Evolutionary conservation across 169 alveolate species (phyloP), one percentile per base, ranked within the genome.

Genomic region (Plasmodium knowlesi): DNA sequence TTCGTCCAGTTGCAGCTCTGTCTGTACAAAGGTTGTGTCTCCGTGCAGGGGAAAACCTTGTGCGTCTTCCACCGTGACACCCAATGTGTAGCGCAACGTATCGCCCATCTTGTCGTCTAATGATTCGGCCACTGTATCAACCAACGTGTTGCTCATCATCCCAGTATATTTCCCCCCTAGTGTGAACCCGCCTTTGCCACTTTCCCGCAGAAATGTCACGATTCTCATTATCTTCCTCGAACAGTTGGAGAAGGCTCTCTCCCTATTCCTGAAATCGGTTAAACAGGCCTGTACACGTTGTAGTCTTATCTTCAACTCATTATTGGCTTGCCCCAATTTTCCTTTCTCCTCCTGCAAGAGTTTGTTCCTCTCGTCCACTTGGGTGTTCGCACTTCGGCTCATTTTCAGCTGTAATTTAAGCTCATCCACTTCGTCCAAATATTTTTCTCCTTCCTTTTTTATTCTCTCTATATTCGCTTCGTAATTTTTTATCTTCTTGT

Each of bases 1-100:
- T 22, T 41, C 82, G 12, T 86, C 93, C 10, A 86, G 70, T 12
- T 86, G 61, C 70, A 74, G 43, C 70, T 86, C 93, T 10, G 78
- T 43, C 43, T 86, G 70, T 0, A 70, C 37, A 53, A 25, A 53
- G 32, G 81, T 50, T 0, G 78, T 50, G 16, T 74, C 57, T 28
- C 61, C 25, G 14, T 9, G 61, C n/a, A 73, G 25, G 82, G 78
- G 85, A 3, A 9, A 3, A n/a, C 74, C 74, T 12, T 61, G 9
- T 22, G 37, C 14, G 14, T 25, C 76, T 2, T 67, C 76, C 76
- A 67, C 76, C 5, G 6, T 28, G 0, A 9, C 76, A 3, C 30
- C 76, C 37, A 19, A 10, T 22, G 76, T 22, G 16, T 67, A 5
- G 1, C 30, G n/a, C 76, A 67, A 34, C 5, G 6, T 28, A 0